Conservation (phyloP, 345 rosid species). For the Eucalyptus dawsonii region DNA sequence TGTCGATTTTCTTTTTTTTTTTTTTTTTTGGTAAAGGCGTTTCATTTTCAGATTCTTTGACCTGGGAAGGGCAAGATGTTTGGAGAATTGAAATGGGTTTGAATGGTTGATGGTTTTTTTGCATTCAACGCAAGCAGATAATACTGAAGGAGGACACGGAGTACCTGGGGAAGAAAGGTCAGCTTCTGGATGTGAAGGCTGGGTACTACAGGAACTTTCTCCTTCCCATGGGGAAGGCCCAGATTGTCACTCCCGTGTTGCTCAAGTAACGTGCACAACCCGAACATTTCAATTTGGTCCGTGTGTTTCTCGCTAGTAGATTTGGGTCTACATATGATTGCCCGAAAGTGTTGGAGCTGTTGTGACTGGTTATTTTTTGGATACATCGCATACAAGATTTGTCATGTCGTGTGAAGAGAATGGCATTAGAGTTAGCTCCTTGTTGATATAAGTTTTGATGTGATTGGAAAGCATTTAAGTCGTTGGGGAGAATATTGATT, state of each 20-base stretch:
- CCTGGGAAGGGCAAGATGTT: neutral
- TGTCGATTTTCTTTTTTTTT: neutral
- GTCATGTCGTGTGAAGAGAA: neutral
- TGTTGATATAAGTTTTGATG: neutral
- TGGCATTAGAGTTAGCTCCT: neutral
- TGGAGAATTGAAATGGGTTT: neutral
- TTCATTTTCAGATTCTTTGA: neutral
- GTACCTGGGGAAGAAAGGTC: constrained; percentile 66
- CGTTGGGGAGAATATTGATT: neutral
- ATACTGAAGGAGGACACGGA: constrained; percentile 80
- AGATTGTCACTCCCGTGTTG: constrained; percentile 61
- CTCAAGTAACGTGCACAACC: constrained; percentile 48
- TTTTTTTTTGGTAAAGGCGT: neutral
- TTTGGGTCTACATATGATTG: neutral
- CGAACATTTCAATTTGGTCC: neutral
- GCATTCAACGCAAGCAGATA: constrained; percentile 25
- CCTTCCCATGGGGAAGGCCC: constrained; percentile 72
- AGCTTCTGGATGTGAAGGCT: constrained; percentile 73
- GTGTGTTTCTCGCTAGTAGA: neutral
- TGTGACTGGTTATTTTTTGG: neutral
- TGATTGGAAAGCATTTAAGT: neutral
- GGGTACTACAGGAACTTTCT: constrained; percentile 87
- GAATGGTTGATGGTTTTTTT: neutral
- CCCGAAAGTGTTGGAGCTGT: neutral
- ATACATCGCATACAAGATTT: neutral